A percentile compares a stretch with the other conserved stretches of the same genome.
These are phyloP conservation scores for Diaporthe eres DNA, from an alignment of 2,329 filamentous ascomycete species.

Conservation along the genomic window DNA sequence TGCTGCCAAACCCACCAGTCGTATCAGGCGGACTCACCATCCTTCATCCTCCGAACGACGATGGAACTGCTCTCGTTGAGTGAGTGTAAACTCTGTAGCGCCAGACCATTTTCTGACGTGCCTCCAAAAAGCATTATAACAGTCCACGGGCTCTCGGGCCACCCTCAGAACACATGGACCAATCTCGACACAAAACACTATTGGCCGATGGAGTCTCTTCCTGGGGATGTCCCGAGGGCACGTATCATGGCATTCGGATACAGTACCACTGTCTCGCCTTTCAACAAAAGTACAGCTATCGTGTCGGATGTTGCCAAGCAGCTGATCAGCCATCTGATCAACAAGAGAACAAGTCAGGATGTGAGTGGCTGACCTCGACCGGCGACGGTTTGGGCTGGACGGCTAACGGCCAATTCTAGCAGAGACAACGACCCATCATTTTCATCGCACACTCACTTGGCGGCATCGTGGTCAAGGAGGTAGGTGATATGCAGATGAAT, in stretches of 20 bases:
- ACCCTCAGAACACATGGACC: slow-evolving; percentile 31
- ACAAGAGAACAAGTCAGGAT: slow-evolving; percentile 16
- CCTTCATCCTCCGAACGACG: not conserved
- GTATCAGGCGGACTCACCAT: not conserved
- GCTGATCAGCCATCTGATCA: slow-evolving; percentile 17
- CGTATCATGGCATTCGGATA: slow-evolving; percentile 24
- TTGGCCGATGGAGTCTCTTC: slow-evolving; percentile 23
- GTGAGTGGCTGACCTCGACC: not conserved
- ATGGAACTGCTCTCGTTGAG: slow-evolving; percentile 15
- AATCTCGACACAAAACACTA: slow-evolving; percentile 21
- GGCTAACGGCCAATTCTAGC: not conserved
- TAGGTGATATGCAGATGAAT: not conserved
- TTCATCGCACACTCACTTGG: slow-evolving; percentile 29
- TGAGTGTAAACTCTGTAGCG: not conserved
- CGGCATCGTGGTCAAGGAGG: slow-evolving; percentile 29
- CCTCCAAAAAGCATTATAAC: slow-evolving; percentile 18
- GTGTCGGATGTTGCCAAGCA: slow-evolving; percentile 27
- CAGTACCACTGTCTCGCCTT: not conserved
- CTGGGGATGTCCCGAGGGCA: slow-evolving; percentile 16
- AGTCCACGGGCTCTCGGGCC: slow-evolving; percentile 20
- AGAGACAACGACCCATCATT: slow-evolving; percentile 24
- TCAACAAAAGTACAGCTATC: slow-evolving; percentile 17
- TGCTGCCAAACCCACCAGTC: not conserved
- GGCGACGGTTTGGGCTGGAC: not conserved
- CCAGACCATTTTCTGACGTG: not conserved